Base-by-base conservation (phyloP, 306 rosid species). In the Prunus padus region DNA sequence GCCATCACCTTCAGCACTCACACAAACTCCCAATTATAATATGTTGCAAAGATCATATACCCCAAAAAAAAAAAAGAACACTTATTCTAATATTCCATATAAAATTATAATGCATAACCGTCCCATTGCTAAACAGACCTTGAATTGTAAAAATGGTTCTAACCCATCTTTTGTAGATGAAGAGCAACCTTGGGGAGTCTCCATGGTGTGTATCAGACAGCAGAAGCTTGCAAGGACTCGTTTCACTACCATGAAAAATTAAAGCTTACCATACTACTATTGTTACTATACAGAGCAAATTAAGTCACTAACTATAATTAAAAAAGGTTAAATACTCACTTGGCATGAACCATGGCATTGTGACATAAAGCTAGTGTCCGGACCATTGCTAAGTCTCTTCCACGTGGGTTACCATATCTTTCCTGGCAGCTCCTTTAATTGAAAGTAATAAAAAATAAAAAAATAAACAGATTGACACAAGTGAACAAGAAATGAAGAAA, bases 141-240 rank as follows among this genome's bases (percentile, higher is more conserved):
- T 60, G 83, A 28, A 92, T 83, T 42, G 90, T 92, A 76, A 87
- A 88, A 86, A 84, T 85, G 74, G 92, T 77, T 20, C 90, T 82
- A 72, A 90, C 80, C 98, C 98, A 94, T 86, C 90, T 89, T 88
- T 88, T 94, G 76, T 90, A 90, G 76, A 94, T 88, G 91, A 92
- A 94, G 70, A 88, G 88, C 83, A 92, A 80, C 86, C 96, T 84
- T 2, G 90, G 91, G 44, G 93, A 87, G 75, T 87, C 96, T 82
- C 95, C 93, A 11, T 82, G 93, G 74, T 88, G 92, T 19, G 95
- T 90, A 75, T 92, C 98, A 1, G 96, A 92, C 65, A 92, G 67
- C 44, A 92, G 84, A 84, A 94, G 90, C 89, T 83, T 89, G 88
- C 96, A 91, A 63, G 87, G 84, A 72, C 91, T 85, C 59, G 76